A percentile compares a stretch with the other conserved stretches of the same genome.
phyloP scores from a whole-genome alignment of 768 basidiomycete genomes.

The Crassisporium funariophilum region DNA sequence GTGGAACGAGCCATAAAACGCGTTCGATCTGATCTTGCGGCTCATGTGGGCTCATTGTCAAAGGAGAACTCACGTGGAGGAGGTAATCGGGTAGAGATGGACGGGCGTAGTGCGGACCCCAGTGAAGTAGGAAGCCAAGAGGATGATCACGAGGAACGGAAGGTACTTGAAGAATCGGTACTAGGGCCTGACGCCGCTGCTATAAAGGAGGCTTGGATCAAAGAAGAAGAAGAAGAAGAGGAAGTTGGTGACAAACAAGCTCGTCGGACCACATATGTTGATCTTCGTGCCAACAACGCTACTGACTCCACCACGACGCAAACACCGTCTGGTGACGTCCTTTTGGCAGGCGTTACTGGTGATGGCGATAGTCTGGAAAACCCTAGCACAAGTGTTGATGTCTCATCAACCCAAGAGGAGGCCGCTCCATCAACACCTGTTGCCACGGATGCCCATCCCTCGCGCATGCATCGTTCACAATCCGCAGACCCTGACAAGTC shows the following conservation, averaged over 20 bases:
- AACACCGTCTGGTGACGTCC: constrained; percentile 10
- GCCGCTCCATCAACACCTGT: constrained; percentile 38
- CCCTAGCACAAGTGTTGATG: constrained; percentile 11
- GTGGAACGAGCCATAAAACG: constrained; percentile 88
- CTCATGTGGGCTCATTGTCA: constrained; percentile 50
- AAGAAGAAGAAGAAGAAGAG: constrained; percentile 5
- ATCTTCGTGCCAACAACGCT: constrained; percentile 6
- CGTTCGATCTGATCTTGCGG: constrained; percentile 81
- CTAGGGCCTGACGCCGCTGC: neutral
- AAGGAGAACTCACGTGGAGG: constrained; percentile 30
- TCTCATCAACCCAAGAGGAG: constrained; percentile 17
- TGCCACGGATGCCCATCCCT: constrained; percentile 32
- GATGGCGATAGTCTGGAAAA: constrained; percentile 8
- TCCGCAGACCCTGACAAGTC: constrained; percentile 78
- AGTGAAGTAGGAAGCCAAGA: constrained; percentile 14
- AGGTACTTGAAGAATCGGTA: neutral
- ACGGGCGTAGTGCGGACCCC: constrained; percentile 6
- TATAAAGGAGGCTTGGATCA: neutral
- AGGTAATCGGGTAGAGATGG: constrained; percentile 28
- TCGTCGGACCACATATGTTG: constrained; percentile 31
- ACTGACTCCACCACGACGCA: constrained; percentile 16
- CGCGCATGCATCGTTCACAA: constrained; percentile 72
- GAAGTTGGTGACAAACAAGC: constrained; percentile 33
- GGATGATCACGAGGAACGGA: constrained; percentile 1
- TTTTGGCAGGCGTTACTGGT: too few relatives aligned